Evolutionary conservation across 1,284 basidiomycete species (phyloP), one percentile per base, ranked within the genome.

Genomic region (Apiotrichum porosum): DNA sequence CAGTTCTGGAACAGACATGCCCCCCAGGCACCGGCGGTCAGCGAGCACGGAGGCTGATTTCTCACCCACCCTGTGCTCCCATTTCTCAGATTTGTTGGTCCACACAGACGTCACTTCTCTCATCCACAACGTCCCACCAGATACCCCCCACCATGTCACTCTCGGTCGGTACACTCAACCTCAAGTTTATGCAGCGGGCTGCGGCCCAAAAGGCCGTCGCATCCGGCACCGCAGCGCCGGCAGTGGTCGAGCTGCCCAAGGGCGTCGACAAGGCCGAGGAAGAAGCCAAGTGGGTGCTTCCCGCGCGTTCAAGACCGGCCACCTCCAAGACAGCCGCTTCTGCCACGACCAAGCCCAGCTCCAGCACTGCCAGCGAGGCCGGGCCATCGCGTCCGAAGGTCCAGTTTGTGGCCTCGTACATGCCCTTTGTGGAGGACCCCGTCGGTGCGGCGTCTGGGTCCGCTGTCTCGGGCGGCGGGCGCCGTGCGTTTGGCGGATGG

Each of bases 171-270:
- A 72, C 69, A 9, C 60, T 68, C 31, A 70, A 69, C 37, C 62
- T 72, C 31, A 72, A 72, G 49, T 72, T 72, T 45, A 72, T 72
- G 69, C 69, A 72, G 55, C 58, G 69, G 13, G 69, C 63, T 9
- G 49, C 58, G n/a, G 66, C 65, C 34, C 55, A 54, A 8, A 44
- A 31, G 30, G 31, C 39, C 26, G 18, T 35, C 6, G 49, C 44
- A 2, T 23, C 56, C 17, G 31, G 43, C 5, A 13, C 51, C 9
- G 9, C 40, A 3, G 35, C 37, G 3, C 18, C 47, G 12, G 37
- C 40, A 8, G 24, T 17, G 3, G 38, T n/a, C 10, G 13, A 33
- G 42, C 52, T 19, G 28, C 45, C 8, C 30, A 37, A 43, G 36
- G 41, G 36, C 2, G 39, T 22, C 6, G 43, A 42, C 30, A 31